Conservation (phyloP, 768 basidiomycete genomes). For the Psilocybe subaeruginosa region DNA sequence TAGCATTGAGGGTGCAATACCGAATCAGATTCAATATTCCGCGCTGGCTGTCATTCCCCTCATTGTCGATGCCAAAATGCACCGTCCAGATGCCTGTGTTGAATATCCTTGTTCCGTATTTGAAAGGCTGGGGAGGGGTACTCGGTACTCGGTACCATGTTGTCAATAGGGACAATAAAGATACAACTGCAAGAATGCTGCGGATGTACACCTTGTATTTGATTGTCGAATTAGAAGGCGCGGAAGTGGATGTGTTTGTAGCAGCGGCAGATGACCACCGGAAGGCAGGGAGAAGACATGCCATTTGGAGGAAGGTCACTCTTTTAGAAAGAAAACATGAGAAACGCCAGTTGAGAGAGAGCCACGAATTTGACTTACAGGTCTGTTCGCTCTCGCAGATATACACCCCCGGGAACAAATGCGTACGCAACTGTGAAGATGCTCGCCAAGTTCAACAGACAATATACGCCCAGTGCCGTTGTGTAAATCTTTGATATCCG, state of each 20-base stretch:
- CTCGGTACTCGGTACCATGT: conserved; percentile 59
- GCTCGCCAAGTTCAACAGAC: conserved; percentile 65
- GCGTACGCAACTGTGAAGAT: conserved; percentile 91
- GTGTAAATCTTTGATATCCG: conserved; percentile 52
- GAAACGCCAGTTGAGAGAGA: not conserved
- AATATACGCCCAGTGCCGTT: conserved; percentile 60
- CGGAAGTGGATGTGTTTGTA: not conserved
- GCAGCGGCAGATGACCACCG: conserved; percentile 8
- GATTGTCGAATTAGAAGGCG: conserved; percentile 8
- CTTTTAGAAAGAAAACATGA: conserved; percentile 31
- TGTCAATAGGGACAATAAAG: conserved; percentile 51
- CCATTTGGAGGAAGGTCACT: conserved; percentile 57
- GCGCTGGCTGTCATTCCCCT: conserved; percentile 72
- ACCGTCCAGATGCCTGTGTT: conserved; percentile 91
- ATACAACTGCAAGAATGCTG: conserved; percentile 38
- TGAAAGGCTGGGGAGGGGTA: conserved; percentile 55
- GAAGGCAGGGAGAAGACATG: conserved; percentile 45
- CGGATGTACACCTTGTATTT: conserved; percentile 30
- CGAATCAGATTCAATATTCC: conserved; percentile 57
- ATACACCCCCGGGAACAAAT: conserved; percentile 80
- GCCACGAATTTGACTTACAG: conserved; percentile 45
- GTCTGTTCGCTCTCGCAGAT: conserved; percentile 79
- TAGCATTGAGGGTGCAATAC: conserved; percentile 21
- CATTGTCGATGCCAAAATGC: conserved; percentile 84
- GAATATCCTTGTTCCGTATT: conserved; percentile 66